These are phyloP conservation scores for Lolium multiflorum DNA, from an alignment of 176 grass and related monocot species.

Conservation along the genomic window DNA sequence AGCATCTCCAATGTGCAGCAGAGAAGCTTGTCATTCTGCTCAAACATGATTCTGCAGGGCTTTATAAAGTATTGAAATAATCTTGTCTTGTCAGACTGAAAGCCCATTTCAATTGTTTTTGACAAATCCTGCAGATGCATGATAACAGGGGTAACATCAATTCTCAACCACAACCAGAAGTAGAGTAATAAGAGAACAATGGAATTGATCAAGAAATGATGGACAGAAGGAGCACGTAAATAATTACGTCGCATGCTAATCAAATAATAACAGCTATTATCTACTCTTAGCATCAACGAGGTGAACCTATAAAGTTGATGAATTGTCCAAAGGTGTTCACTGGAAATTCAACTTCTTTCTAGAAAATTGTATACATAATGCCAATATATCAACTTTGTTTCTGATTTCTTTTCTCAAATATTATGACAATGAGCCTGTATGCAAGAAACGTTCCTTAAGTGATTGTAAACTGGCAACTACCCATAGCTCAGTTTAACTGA, in stretches of 20 bases:
- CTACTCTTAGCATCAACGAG: not conserved
- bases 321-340: not conserved
- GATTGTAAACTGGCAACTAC: not conserved
- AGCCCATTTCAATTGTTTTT: conserved; percentile 54
- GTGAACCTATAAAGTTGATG: not conserved
- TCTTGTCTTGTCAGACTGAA: conserved; percentile 60
- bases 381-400: not conserved
- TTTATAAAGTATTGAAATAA: conserved; percentile 65
- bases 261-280: not conserved
- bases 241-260: not conserved
- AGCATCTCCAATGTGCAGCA: conserved; percentile 62
- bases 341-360: not conserved
- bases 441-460: not conserved
- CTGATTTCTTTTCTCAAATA: not conserved
- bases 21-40: conserved; percentile 63
- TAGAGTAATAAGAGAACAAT: conserved; percentile 15
- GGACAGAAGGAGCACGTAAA: not conserved
- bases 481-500: conserved; percentile 7
- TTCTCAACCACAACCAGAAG: conserved; percentile 8
- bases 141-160: conserved; percentile 30
- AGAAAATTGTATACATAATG: not conserved
- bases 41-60: conserved; percentile 73
- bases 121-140: conserved; percentile 66
- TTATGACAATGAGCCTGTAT: not conserved
- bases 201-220: conserved; percentile 4